Conservation (phyloP, 352 stramenopile genomes). For the Phytophthora foliorum region DNA sequence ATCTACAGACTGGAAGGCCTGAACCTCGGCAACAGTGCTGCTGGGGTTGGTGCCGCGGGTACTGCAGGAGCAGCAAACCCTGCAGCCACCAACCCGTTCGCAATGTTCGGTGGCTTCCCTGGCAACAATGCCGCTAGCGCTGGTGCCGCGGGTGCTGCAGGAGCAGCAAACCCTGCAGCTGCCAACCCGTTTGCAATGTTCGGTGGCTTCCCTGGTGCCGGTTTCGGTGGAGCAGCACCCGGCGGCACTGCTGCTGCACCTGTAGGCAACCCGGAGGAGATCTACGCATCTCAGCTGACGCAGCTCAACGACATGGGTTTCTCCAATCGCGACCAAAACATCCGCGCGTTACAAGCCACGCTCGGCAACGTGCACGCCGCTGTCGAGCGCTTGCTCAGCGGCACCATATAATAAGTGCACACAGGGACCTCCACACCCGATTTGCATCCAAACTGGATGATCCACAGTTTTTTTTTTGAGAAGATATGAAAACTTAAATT, state of each 20-base stretch:
- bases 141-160: constrained; percentile 25
- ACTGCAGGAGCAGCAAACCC: constrained; percentile 12
- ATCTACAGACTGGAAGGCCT: constrained; percentile 57
- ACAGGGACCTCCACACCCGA: too few relatives aligned
- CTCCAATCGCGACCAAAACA: constrained; percentile 88
- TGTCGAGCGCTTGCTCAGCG: constrained; percentile 90
- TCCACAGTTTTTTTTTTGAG: too few relatives aligned
- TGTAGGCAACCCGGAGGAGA: constrained; percentile 79
- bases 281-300: constrained; percentile 89
- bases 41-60: constrained; percentile 13
- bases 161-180: constrained; percentile 17
- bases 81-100: constrained; percentile 51
- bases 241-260: constrained; percentile 36
- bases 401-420: constrained; percentile 61
- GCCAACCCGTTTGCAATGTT: constrained; percentile 56
- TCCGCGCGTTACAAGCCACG: constrained; percentile 88
- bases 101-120: constrained; percentile 47
- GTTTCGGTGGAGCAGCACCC: background rate
- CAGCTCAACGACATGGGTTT: constrained; percentile 94
- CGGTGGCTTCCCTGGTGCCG: constrained; percentile 42
- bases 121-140: constrained; percentile 21
- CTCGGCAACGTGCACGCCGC: constrained; percentile 91
- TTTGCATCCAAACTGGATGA: too few relatives aligned
- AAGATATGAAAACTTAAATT: too few relatives aligned
- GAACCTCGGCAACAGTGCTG: constrained; percentile 42